phyloP scores from a whole-genome alignment of 768 basidiomycete genomes.

The Phaffia tasmanica region DNA sequence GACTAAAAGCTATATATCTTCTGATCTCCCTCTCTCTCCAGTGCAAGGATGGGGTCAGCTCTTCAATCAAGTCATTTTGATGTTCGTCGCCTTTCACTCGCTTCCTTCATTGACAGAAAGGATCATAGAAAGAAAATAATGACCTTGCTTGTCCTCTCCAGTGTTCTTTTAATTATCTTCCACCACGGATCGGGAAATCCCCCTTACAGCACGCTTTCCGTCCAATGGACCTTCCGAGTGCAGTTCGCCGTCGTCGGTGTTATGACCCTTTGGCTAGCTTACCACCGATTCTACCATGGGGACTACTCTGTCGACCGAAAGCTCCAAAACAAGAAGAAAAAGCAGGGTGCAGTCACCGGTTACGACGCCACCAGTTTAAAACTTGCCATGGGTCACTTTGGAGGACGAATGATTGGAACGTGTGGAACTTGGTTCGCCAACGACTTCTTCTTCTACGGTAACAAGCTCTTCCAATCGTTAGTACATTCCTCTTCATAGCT shows the following conservation, averaged over 20 bases:
- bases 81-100: neutral
- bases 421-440: constrained; percentile 39
- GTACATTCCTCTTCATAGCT: neutral
- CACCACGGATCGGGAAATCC: constrained; percentile 21
- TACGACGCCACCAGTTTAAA: constrained; percentile 40
- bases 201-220: constrained; percentile 33
- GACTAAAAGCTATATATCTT: neutral
- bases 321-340: constrained; percentile 31
- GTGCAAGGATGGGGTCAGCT: constrained; percentile 38
- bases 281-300: constrained; percentile 41
- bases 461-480: constrained; percentile 37
- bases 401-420: constrained; percentile 35
- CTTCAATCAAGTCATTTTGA: constrained; percentile 23
- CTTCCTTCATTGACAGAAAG: neutral
- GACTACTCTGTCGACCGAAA: constrained; percentile 34
- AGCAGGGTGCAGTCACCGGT: constrained; percentile 37
- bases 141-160: neutral
- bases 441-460: constrained; percentile 34
- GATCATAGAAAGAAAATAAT: too few species aligned
- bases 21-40: neutral
- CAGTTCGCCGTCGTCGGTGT: constrained; percentile 41
- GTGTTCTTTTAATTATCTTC: constrained; percentile 29
- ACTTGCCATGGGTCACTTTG: constrained; percentile 38
- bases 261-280: constrained; percentile 42
- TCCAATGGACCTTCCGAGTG: constrained; percentile 41